Percentiles rank a stretch among this genome's conserved stretches.
phyloP scores from a whole-genome alignment of 768 basidiomycete species.

The Boletus rubroflammeus region DNA sequence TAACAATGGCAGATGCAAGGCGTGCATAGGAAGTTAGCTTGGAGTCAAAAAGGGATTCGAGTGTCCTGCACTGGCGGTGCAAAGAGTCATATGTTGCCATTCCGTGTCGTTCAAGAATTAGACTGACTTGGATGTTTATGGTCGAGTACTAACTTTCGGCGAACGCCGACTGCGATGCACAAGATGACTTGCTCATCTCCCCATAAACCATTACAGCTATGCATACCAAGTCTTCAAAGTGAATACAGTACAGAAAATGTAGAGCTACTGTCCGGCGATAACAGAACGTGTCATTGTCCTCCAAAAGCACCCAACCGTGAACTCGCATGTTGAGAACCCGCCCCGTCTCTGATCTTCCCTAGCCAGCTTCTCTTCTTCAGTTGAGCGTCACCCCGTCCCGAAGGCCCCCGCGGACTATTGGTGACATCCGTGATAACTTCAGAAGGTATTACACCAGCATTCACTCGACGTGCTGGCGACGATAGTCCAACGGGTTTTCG shows the following conservation, averaged over 20 bases:
- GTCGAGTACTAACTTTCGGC: conserved; percentile 4
- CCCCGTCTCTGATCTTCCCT: conserved; percentile 58
- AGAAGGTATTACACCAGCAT: conserved; percentile 37
- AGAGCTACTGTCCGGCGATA: conserved; percentile 9
- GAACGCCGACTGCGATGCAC: conserved; percentile 14
- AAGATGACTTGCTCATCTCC: background rate
- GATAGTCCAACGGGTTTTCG: conserved; percentile 33
- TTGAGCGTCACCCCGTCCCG: conserved; percentile 22
- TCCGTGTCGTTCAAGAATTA: background rate
- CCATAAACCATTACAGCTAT: background rate
- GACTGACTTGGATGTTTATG: background rate
- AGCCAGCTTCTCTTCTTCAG: conserved; percentile 63
- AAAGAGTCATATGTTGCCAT: conserved; percentile 87
- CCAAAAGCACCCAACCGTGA: conserved; percentile 22
- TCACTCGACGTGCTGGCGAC: conserved; percentile 48
- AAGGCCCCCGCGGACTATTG: conserved; percentile 51
- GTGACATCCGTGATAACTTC: conserved; percentile 55
- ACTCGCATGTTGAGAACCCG: conserved; percentile 16
- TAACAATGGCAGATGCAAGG: conserved; percentile 65
- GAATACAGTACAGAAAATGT: conserved; percentile 18
- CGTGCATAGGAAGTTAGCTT: conserved; percentile 91
- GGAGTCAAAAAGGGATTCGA: conserved; percentile 88
- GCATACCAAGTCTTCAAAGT: background rate
- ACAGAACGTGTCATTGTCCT: conserved; percentile 23
- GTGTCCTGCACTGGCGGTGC: conserved; percentile 87